phyloP scores from a whole-genome alignment of 179 eudicot species.

The Beta lomatogona region DNA sequence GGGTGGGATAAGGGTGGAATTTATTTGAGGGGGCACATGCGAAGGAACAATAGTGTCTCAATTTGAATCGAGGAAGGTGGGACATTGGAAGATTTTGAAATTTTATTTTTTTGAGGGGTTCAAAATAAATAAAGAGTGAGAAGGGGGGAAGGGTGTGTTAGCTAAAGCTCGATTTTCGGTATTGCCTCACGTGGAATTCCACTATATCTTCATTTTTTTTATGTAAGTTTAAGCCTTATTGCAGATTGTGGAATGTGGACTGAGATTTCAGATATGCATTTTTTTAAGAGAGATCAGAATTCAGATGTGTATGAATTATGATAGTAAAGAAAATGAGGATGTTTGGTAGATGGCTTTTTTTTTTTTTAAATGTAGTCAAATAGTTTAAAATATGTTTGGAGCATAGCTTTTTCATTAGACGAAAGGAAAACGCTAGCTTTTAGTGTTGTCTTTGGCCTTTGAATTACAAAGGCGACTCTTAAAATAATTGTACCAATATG shows the following conservation, averaged over 20 bases:
- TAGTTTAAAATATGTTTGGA: no score
- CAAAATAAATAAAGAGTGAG: background rate
- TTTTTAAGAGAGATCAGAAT: fast-evolving
- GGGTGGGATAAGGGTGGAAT: background rate
- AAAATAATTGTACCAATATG: no score
- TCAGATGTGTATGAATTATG: no score
- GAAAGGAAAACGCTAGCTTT: no score
- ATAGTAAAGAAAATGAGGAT: no score
- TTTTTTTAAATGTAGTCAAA: no score
- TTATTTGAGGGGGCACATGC: slow-evolving; percentile 25
- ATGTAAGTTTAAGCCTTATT: background rate
- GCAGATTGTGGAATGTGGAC: background rate
- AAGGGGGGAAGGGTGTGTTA: background rate
- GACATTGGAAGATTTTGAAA: background rate
- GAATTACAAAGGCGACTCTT: no score
- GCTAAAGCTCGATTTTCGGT: slow-evolving; percentile 11
- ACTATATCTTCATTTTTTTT: background rate
- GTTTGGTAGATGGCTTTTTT: no score
- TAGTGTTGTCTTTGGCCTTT: no score
- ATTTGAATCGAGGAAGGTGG: slow-evolving; percentile 25
- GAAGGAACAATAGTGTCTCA: slow-evolving; percentile 27
- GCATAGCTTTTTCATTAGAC: no score
- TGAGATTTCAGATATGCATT: no score
- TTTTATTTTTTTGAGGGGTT: background rate
- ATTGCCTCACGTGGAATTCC: slow-evolving; percentile 30